A percentile compares a stretch with the other conserved stretches of the same genome.
Conservation (phyloP, 768 basidiomycete species). For the Suillus fuscotomentosus region DNA sequence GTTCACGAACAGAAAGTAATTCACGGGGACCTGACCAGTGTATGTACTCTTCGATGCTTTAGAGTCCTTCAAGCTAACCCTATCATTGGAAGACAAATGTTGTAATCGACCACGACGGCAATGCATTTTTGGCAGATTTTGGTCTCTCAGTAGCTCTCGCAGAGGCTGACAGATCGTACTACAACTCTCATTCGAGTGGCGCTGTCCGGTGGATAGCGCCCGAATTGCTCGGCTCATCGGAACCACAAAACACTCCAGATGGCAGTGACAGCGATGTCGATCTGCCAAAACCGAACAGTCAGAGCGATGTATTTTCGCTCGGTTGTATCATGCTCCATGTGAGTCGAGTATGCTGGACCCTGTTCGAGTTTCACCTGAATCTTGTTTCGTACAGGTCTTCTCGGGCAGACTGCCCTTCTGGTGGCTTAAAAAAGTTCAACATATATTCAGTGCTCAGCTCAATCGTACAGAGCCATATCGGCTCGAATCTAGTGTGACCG, state of each 20-base stretch:
- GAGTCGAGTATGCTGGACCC: background rate
- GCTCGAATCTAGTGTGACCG: background rate
- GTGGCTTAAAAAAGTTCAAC: background rate
- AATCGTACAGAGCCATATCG: background rate
- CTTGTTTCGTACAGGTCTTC: background rate
- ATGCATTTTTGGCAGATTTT: background rate
- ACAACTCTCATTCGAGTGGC: background rate
- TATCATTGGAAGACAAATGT: background rate
- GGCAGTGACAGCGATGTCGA: background rate
- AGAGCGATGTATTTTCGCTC: background rate
- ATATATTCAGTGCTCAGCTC: background rate
- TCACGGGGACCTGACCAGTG: constrained; percentile 1
- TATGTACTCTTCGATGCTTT: background rate
- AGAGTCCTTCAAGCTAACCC: background rate
- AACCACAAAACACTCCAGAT: background rate
- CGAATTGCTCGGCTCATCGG: background rate
- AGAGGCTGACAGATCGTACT: background rate
- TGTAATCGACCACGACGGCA: background rate
- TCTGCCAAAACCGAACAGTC: background rate
- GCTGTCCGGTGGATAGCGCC: constrained; percentile 1
- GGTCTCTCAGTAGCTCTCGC: background rate
- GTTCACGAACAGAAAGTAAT: background rate
- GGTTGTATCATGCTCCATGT: constrained; percentile 2
- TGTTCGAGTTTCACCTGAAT: background rate
- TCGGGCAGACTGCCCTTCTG: background rate